Conservation (phyloP, 164 flowering plant genomes). For the Brasenia schreberi region DNA sequence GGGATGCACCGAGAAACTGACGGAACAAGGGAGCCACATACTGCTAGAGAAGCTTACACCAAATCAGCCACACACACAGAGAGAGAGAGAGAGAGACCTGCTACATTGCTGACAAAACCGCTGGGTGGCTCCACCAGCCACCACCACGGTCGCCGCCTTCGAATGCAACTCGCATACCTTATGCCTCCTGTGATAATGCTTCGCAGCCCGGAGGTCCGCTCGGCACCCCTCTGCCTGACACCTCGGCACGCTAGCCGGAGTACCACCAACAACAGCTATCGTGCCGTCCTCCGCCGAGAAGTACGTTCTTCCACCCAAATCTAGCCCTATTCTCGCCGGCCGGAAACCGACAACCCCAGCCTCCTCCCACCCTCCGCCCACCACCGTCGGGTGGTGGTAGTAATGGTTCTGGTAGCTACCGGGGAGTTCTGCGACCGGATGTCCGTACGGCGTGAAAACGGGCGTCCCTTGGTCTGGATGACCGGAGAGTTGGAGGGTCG, state of each 20-base stretch:
- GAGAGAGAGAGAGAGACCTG: slow-evolving; percentile 32
- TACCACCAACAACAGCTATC: neutral
- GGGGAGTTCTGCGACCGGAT: neutral
- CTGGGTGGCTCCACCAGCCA: slow-evolving; percentile 37
- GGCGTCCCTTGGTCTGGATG: neutral
- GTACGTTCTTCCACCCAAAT: neutral
- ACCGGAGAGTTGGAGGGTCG: neutral
- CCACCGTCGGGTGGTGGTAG: neutral
- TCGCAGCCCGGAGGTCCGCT: slow-evolving; percentile 41
- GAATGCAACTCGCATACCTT: slow-evolving; percentile 74
- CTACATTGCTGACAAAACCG: slow-evolving; percentile 96
- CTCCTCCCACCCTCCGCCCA: slow-evolving; percentile 1
- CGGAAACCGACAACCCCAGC: neutral
- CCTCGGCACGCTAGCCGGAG: slow-evolving; percentile 4
- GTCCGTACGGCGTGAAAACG: neutral
- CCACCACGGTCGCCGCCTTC: slow-evolving; percentile 47
- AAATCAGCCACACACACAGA: neutral
- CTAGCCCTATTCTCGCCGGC: neutral
- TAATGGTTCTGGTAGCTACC: neutral
- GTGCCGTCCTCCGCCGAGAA: neutral
- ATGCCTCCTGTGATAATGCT: slow-evolving; percentile 56
- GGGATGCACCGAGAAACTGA: neutral
- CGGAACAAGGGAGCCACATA: neutral
- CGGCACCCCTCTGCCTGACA: slow-evolving; percentile 72
- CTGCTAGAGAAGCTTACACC: neutral